Percentiles rank a stretch among this genome's conserved stretches.
phyloP scores from a whole-genome alignment of 2,329 filamentous ascomycete genomes.

The Neonectria neomacrospora region DNA sequence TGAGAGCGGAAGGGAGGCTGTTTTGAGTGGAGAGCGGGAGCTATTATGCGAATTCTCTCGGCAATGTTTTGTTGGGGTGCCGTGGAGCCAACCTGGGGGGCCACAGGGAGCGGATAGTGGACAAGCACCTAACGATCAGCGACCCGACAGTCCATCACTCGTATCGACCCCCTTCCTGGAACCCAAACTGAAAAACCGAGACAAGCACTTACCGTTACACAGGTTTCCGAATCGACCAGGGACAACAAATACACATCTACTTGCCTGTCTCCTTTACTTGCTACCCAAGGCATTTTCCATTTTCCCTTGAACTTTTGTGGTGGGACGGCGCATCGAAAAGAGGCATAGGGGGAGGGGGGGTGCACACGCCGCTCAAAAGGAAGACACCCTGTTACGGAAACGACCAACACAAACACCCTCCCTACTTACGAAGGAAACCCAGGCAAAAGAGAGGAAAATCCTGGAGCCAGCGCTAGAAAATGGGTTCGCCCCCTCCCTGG shows the following conservation, averaged over 20 bases:
- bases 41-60: slow-evolving; percentile 32
- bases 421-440: background rate
- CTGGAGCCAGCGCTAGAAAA: slow-evolving; percentile 40
- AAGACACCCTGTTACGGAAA: slow-evolving; percentile 10
- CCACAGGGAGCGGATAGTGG: slow-evolving; percentile 29
- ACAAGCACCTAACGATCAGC: background rate
- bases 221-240: slow-evolving; percentile 12
- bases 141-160: background rate
- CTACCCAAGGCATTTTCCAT: background rate
- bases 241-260: background rate
- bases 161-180: background rate
- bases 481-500: slow-evolving; percentile 30
- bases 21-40: slow-evolving; percentile 30
- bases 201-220: background rate
- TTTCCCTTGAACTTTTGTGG: background rate
- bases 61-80: slow-evolving; percentile 43
- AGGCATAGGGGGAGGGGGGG: background rate
- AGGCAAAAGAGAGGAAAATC: slow-evolving; percentile 31
- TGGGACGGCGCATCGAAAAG: background rate
- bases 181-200: background rate
- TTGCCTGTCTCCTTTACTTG: background rate
- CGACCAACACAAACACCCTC: background rate
- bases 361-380: slow-evolving; percentile 14
- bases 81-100: slow-evolving; percentile 35
- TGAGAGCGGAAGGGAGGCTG: slow-evolving; percentile 9